These are phyloP conservation scores for Quercus tomentella DNA, from an alignment of 331 rosid species.

Conservation along the genomic window DNA sequence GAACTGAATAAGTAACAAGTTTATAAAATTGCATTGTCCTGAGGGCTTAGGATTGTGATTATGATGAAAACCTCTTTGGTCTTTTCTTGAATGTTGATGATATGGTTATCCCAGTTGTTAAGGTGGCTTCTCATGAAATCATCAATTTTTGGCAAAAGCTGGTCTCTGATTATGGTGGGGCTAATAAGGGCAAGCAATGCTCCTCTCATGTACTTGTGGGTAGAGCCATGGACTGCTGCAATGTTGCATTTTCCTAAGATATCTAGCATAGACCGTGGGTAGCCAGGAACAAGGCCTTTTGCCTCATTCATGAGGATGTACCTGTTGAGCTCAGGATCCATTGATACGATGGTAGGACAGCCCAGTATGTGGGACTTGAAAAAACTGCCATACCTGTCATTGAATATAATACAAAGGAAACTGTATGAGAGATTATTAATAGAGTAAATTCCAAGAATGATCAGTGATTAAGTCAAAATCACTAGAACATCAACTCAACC, in stretches of 20 bases:
- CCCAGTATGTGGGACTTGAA: conserved; percentile 97
- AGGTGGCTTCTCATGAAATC: conserved; percentile 71
- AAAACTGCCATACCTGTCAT: conserved; percentile 83
- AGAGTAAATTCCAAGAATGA: conserved; percentile 34
- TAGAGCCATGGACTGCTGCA: conserved; percentile 96
- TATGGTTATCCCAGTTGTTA: conserved; percentile 49
- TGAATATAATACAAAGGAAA: not conserved
- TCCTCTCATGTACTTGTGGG: conserved; percentile 90
- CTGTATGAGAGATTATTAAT: conserved; percentile 22
- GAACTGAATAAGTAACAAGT: not conserved
- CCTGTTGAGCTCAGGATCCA: conserved; percentile 93
- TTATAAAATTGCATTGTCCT: not conserved
- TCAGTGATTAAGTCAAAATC: conserved; percentile 22
- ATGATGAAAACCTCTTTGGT: conserved; percentile 63
- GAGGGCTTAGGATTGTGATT: not conserved
- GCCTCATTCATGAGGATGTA: conserved; percentile 90
- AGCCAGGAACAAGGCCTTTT: conserved; percentile 94
- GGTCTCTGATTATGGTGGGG: conserved; percentile 63
- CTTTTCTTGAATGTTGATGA: conserved; percentile 86
- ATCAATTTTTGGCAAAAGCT: conserved; percentile 76
- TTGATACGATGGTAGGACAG: conserved; percentile 91
- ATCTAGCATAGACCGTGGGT: conserved; percentile 96
- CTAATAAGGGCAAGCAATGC: conserved; percentile 75
- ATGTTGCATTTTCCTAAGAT: conserved; percentile 85
- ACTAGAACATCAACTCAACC: conserved; percentile 17